Percentiles rank a stretch among this genome's conserved stretches.
Evolutionary conservation across 2,329 filamentous ascomycete species (phyloP).

Genomic region (Hymenoscyphus occultus): DNA sequence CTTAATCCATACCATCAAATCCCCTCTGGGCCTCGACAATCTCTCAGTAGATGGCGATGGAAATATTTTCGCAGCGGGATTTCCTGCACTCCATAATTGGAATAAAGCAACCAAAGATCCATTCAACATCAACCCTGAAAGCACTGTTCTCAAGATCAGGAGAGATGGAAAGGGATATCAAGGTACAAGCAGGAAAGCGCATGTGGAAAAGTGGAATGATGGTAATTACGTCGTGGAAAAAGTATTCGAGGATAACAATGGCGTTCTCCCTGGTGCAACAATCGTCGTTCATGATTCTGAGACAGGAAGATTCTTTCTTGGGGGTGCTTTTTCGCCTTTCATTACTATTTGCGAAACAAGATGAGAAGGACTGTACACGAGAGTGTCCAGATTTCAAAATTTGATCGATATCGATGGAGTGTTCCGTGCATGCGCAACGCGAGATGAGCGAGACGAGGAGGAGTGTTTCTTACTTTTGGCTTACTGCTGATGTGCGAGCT

Average conservation of each 20-base stretch:
- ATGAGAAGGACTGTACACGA: not conserved
- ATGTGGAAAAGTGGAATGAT: slow-evolving; percentile 15
- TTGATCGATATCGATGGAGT: not conserved
- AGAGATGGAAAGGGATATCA: slow-evolving; percentile 19
- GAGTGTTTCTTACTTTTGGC: not conserved
- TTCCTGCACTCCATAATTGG: slow-evolving; percentile 33
- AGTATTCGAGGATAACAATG: slow-evolving; percentile 38
- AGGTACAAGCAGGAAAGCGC: slow-evolving; percentile 9
- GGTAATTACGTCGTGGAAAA: slow-evolving; percentile 31
- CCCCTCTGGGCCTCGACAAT: slow-evolving; percentile 38
- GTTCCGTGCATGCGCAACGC: not conserved
- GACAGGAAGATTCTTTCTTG: slow-evolving; percentile 36
- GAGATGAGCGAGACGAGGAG: not conserved
- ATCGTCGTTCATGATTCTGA: slow-evolving; percentile 35
- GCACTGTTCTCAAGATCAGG: slow-evolving; percentile 31
- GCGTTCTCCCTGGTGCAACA: slow-evolving; percentile 30
- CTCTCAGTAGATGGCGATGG: slow-evolving; percentile 39
- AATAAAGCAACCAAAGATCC: slow-evolving; percentile 27
- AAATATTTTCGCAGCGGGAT: slow-evolving; percentile 36
- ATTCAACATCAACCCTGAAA: slow-evolving; percentile 22
- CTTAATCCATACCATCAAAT: slow-evolving; percentile 30
- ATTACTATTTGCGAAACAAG: slow-evolving; percentile 27
- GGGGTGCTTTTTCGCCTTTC: slow-evolving; percentile 26
- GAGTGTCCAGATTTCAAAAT: not conserved
- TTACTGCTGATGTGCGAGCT: not conserved